Percentiles rank a stretch among this genome's conserved stretches.
These are phyloP conservation scores for Azolla pinnata DNA, from an alignment of 75 land plant genomes.

Conservation along the genomic window DNA sequence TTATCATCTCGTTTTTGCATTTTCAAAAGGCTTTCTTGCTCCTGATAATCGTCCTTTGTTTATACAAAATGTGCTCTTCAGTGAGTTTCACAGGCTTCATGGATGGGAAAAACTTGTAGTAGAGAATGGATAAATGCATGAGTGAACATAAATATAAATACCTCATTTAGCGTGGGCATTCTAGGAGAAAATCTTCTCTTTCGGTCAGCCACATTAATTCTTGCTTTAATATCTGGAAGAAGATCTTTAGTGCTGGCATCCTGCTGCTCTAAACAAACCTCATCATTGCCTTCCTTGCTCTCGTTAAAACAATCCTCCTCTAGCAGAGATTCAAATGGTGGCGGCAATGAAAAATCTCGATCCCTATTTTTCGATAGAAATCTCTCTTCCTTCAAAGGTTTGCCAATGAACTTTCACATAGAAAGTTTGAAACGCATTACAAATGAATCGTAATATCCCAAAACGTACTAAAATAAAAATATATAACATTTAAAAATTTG, in stretches of 20 bases:
- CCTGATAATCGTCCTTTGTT: no score
- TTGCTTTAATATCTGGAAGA: constrained; percentile 43
- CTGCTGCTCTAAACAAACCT: not conserved
- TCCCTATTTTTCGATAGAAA: constrained; percentile 14
- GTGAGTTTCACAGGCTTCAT: not conserved
- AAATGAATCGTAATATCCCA: not conserved
- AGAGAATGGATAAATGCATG: no score
- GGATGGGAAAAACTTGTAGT: not conserved
- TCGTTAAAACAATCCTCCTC: constrained; percentile 23
- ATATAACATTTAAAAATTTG: no score
- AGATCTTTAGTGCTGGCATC: constrained; percentile 2
- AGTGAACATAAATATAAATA: constrained; percentile 6
- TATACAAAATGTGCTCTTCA: not conserved
- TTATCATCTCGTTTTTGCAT: no score
- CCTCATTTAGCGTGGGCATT: constrained; percentile 12
- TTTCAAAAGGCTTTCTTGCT: no score
- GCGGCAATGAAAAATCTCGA: constrained; percentile 26
- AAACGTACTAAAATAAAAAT: not conserved
- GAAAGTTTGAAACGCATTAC: not conserved
- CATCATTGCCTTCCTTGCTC: not conserved
- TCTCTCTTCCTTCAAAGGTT: constrained; percentile 12
- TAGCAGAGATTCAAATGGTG: constrained; percentile 56
- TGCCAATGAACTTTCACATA: constrained; percentile 1
- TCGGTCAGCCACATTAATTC: constrained; percentile 45
- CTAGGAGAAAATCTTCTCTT: constrained; percentile 24